Evolutionary conservation across 352 stramenopile species (phyloP), one percentile per base, ranked within the genome.

Genomic region (Lagenidium giganteum): DNA sequence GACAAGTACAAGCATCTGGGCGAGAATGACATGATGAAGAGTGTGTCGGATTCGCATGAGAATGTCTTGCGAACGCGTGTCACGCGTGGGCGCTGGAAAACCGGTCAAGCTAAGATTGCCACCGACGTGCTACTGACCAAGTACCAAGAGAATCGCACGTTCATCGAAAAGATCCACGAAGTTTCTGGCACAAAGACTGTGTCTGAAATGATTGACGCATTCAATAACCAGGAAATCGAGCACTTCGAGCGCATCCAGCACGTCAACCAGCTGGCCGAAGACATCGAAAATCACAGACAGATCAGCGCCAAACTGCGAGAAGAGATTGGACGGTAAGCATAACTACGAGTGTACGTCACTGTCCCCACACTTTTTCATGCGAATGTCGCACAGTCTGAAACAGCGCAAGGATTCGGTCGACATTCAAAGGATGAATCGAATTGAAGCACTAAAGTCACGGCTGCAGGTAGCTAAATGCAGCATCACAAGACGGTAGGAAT

Each of bases 221-320:
- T 92, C 56, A 88, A 90, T 57, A 83, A 76, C 29, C 77, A 93
- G 46, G 77, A 90, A 41, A 60, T 79, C 24, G 77, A 87, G 30
- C 77, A 90, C 31, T 90, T 93, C 52, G 80, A 87, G 39, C 64
- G 75, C 14, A 87, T 93, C 30, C 80, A 93, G 45, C 64, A 85
- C 16, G 77, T 90, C 9, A 93, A 93, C 32, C 71, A 84, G 52
- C 50, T 93, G 2, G 77, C 75, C 3, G 73, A 93, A 46, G 80
- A 93, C 34, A 89, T 93, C 18, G 80, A 93, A 40, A 75, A 73
- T 22, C 73, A 87, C 47, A 68, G 80, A 5, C 53, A 75, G 40
- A 63, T 85, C 18, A 87, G 74, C 42, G 67, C 66, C 6, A 83
- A 77, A 37, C 52, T 93, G 11, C 72, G 80, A 0, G 80, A 93